Base-by-base conservation (phyloP, 352 stramenopile species). In the Pythium folliculosum region DNA sequence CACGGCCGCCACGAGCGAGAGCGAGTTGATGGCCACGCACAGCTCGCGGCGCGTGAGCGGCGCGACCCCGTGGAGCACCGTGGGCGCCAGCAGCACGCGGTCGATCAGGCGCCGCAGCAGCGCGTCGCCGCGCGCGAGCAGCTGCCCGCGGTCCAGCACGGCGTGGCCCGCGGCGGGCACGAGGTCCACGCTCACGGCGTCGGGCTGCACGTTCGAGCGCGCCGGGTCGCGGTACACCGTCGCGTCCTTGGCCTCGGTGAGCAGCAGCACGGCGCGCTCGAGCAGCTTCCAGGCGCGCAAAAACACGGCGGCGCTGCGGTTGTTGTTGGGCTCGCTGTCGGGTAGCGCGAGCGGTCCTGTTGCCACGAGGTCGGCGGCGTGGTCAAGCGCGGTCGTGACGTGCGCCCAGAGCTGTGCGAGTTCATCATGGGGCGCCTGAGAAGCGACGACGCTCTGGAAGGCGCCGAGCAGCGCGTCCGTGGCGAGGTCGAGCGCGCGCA, bases 131-230 rank as follows among this genome's bases (percentile, higher is more conserved):
- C 81, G 72, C n/a, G 63, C 69, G 52, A 84, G 66, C 7, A 92
- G 63, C 22, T 69, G 50, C 0, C 71, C 61, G 52, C 70, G 75
- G 16, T 77, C 49, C 16, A 91, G 64, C 19, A 78, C 73, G 17
- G 65, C 35, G 25, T 66, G 48, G n/a, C 60, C 60, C 2, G 12
- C 65, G 44, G 60, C 73, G 16, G 63, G 50, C 6, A 92, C 57
- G 40, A 74, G 72, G 52, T 92, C 84, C 60, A 90, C 67, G 32
- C 78, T 88, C 38, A 88, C 77, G 21, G 60, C 75, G 52, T 94
- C 88, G 0, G 86, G 86, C 72, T 87, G 81, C 40, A 91, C 74
- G 35, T 92, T 92, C 14, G 84, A 92, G 44, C 86, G 74, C 73
- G 84, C 81, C 0, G 82, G 83, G 47, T 94, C 86, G 14, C 86